These are phyloP conservation scores for Otatea glauca DNA, from an alignment of 176 grass and related monocot species.

Conservation along the genomic window DNA sequence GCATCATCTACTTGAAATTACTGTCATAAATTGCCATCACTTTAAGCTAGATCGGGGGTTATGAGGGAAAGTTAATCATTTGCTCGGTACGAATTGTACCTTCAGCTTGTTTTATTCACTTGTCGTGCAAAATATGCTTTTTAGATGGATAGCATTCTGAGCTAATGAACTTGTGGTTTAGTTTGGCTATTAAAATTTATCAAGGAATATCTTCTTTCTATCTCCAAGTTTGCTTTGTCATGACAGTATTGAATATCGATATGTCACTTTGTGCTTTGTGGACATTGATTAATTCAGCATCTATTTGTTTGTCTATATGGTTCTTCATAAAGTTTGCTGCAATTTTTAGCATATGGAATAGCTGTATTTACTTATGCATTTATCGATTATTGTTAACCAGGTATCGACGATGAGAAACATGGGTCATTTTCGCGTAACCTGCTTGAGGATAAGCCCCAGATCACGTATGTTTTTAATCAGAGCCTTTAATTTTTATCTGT, in stretches of 20 bases:
- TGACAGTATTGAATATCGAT: no score
- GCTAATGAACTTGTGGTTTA: not conserved
- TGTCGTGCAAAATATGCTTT: not conserved
- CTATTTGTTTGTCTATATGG: not conserved
- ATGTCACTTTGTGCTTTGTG: not conserved
- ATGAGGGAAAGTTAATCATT: not conserved
- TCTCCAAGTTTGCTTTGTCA: not conserved
- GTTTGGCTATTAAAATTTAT: not conserved
- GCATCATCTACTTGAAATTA: not conserved
- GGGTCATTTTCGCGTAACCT: conserved; percentile 42
- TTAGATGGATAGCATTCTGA: not conserved
- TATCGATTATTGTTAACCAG: conserved; percentile 2
- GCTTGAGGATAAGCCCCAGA: conserved; percentile 52
- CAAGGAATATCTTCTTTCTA: not conserved
- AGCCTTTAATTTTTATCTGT: not conserved
- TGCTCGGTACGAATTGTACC: not conserved
- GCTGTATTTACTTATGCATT: not conserved
- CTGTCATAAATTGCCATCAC: not conserved
- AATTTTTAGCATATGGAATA: not conserved
- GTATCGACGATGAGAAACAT: not conserved
- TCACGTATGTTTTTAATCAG: conserved; percentile 56
- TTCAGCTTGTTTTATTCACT: not conserved
- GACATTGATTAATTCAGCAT: not conserved
- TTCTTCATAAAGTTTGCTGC: not conserved
- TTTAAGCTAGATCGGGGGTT: not conserved